Base-by-base conservation (phyloP, 257 asterid genomes). In the Penstemon eatonii region DNA sequence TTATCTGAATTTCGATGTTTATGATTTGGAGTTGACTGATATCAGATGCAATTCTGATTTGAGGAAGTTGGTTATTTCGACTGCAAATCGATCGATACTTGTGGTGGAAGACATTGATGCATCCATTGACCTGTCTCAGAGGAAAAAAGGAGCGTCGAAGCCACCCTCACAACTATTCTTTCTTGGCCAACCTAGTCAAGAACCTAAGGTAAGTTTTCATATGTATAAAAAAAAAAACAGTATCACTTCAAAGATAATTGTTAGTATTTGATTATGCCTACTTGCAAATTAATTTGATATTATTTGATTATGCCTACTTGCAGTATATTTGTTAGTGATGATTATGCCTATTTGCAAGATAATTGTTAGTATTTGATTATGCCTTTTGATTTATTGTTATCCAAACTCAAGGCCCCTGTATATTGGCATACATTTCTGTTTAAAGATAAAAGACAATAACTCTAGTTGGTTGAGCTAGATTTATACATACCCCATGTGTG, bases 71-170 rank as follows among this genome's bases (percentile, higher is more conserved):
- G 37, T 90, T 63, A 71, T 84, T 36, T 63, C 82, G 0, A 90
- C 90, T 11, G 75, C 85, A 1, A 83, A 85, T 44, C 61, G 82
- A 3, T 88, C 97, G 0, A 84, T 88, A 0, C 88, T 86, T 1
- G 96, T 90, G 7, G 87, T 88, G 5, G 96, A 90, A 69, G 96
- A 90, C 66, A 88, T 90, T 36, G 95, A 88, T 59, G 84, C 86
- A 51, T 75, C 86, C 52, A 72, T 84, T 61, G 79, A 81, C 55
- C 53, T 86, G 55, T 50, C 76, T 3, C 75, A 78, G 53, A 71
- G 84, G 72, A 56, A 50, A 5, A 12, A 7, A 0, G 68, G 7
- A 4, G 74, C 68, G 13, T n/a, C 71, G 6, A 46, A 62, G 12
- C 53, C 67, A 19, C 58, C 44, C 4, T 64, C 45, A 0, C 69